Evolutionary conservation across 2,329 filamentous ascomycete genomes (phyloP), one percentile per base, ranked within the genome.

Genomic region (Fusarium compactum): DNA sequence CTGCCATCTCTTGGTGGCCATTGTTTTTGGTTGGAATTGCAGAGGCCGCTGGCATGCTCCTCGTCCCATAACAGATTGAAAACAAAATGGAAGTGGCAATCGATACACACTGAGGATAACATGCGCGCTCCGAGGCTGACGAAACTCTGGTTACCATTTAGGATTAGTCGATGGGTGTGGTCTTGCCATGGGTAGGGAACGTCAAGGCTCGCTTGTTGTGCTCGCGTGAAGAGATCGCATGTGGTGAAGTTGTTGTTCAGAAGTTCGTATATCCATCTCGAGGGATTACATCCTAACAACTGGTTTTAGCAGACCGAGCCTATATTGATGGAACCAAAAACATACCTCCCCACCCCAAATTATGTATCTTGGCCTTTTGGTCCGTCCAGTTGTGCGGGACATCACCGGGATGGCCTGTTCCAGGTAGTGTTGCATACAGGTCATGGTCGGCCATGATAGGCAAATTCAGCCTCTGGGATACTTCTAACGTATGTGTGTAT

Each of bases 51-150:
- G 8, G 53, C 40, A n/a, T 79, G 75, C 4, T 67, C 53, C 18
- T 75, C 68, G 6, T 80, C 74, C 77, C 79, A 82, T 12, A 69
- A 59, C 62, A 80, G 77, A 25, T 76, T 80, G 69, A 83, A 79
- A 53, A 83, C 74, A 54, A 83, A 82, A 67, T 83, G 81, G 34
- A 80, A 81, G 53, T 81, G 80, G 52, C 82, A 83, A 47, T 81
- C 78, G 15, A 82, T 72, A 59, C 81, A 83, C 11, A 83, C 74
- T 5, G 80, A 74, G 7, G 81, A 82, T 3, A 83, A 57, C 4
- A 79, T 32, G 4, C 74, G 74, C 9, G 64, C 73, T 8, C 72
- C 75, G 3, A 60, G 43, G 29, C 76, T 74, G 2, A 63, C 72
- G 32, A 74, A 79, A 65, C 76, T 81, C 60, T 83, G 81, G 51